Evolutionary conservation across 768 basidiomycete genomes (phyloP).

Genomic region (Neoboletus brunneissimus): DNA sequence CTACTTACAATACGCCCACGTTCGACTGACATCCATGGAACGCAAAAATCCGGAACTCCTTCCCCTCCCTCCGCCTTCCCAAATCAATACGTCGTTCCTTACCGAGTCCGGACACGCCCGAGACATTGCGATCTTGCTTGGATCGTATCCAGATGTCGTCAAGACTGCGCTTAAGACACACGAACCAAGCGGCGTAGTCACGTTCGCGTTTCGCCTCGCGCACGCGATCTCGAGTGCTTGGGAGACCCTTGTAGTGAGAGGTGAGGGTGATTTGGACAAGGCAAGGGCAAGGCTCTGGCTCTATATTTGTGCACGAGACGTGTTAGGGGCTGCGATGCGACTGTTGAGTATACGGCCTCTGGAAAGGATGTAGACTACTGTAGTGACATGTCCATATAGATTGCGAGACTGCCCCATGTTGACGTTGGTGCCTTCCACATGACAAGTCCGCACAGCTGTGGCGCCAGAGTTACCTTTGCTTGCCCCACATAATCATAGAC

Average conservation of each 20-base stretch:
- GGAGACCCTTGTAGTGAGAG: constrained; percentile 86
- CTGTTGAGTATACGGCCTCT: constrained; percentile 86
- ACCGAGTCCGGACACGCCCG: constrained; percentile 68
- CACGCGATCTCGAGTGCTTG: constrained; percentile 91
- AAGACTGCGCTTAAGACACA: constrained; percentile 78
- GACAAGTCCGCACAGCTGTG: too few species aligned
- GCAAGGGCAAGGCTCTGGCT: constrained; percentile 86
- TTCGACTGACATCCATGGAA: constrained; percentile 84
- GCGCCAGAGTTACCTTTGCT: too few species aligned
- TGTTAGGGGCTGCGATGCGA: constrained; percentile 83
- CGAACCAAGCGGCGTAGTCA: constrained; percentile 90
- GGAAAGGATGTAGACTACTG: constrained; percentile 76
- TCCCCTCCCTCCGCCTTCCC: constrained; percentile 66
- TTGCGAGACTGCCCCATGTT: too few species aligned
- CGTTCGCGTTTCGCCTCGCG: constrained; percentile 80
- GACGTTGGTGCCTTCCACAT: too few species aligned
- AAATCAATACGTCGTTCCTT: constrained; percentile 69
- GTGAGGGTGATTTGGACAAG: constrained; percentile 71
- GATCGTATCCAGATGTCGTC: constrained; percentile 89
- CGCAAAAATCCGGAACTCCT: constrained; percentile 89
- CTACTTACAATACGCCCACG: constrained; percentile 96
- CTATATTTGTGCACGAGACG: constrained; percentile 85
- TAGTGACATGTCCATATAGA: too few species aligned
- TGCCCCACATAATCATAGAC: too few species aligned
- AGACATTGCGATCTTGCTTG: constrained; percentile 83